Conservation (phyloP, 352 stramenopile genomes). For the Pelagophyceae sp. region DNA sequence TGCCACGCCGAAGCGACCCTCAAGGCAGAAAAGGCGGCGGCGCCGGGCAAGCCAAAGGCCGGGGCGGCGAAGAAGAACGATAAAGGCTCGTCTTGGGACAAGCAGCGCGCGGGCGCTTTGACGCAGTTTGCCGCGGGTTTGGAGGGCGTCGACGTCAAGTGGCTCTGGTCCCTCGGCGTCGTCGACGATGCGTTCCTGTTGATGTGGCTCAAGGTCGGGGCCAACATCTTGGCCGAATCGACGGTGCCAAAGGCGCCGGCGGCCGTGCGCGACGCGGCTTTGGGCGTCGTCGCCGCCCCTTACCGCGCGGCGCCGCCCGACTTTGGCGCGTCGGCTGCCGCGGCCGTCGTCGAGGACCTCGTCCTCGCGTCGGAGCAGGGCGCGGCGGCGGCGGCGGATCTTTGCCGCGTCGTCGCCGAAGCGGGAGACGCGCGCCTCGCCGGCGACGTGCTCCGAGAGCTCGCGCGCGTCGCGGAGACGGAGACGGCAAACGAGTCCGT, state of each 20-base stretch:
- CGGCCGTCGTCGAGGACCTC: conserved; percentile 13
- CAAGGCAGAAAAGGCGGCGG: background rate
- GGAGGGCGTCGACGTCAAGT: background rate
- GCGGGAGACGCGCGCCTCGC: background rate
- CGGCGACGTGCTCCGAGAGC: conserved; percentile 9
- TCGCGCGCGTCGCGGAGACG: background rate
- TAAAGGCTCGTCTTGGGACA: background rate
- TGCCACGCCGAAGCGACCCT: background rate
- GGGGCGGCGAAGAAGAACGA: background rate
- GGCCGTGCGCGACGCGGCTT: background rate
- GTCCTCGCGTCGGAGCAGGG: background rate
- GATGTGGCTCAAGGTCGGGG: background rate
- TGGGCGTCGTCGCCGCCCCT: background rate
- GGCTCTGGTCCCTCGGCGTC: conserved; percentile 7
- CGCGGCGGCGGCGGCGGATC: background rate
- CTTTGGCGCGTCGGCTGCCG: background rate
- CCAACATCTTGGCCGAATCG: background rate
- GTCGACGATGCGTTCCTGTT: conserved; percentile 3
- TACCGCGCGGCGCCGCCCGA: background rate
- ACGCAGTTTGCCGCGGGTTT: background rate
- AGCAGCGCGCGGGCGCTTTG: background rate
- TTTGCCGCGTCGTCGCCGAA: background rate
- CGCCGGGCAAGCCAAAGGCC: background rate
- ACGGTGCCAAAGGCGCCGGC: too few relatives aligned
- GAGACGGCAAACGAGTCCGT: background rate